A percentile compares a stretch with the other conserved stretches of the same genome.
Evolutionary conservation across 768 basidiomycete species (phyloP).

Genomic region (Cyclocybe aegerita): DNA sequence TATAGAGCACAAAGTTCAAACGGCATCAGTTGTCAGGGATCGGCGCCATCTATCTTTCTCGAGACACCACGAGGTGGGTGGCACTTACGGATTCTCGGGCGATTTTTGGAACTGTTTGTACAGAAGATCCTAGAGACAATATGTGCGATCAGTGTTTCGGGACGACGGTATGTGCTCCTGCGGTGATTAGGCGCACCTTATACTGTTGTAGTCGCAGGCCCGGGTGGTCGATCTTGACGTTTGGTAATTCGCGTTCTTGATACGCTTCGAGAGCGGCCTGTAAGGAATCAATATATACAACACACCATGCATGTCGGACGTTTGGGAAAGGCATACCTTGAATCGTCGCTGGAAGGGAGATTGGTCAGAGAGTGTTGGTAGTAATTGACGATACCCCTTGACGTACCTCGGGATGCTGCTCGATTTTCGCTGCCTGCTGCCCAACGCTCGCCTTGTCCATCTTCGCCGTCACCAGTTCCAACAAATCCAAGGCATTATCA

Average conservation of each 20-base stretch:
- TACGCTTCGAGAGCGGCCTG: slow-evolving; percentile 91
- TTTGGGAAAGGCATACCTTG: slow-evolving; percentile 53
- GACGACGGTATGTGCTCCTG: background rate
- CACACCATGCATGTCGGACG: background rate
- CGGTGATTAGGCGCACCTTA: slow-evolving; percentile 44
- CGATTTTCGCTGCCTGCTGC: slow-evolving; percentile 80
- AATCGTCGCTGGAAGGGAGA: slow-evolving; percentile 68
- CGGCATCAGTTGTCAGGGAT: too few relatives aligned
- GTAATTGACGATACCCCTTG: slow-evolving; percentile 1
- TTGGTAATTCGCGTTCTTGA: slow-evolving; percentile 82
- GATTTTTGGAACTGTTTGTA: slow-evolving; percentile 97
- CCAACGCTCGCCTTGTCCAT: slow-evolving; percentile 92
- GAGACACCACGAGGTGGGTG: background rate
- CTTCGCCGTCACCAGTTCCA: slow-evolving; percentile 88
- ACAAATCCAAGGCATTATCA: slow-evolving; percentile 85
- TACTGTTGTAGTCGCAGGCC: slow-evolving; percentile 92
- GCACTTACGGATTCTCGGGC: slow-evolving; percentile 87
- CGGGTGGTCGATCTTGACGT: slow-evolving; percentile 72
- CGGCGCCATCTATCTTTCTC: too few relatives aligned
- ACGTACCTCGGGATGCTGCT: slow-evolving; percentile 89
- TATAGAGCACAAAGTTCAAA: background rate
- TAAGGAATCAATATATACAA: slow-evolving; percentile 3
- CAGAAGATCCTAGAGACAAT: slow-evolving; percentile 62
- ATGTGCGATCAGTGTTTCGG: slow-evolving; percentile 2
- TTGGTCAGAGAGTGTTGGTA: slow-evolving; percentile 4